Evolutionary conservation across 208 protist genomes (phyloP).

Genomic region (Zelonia costaricensis): DNA sequence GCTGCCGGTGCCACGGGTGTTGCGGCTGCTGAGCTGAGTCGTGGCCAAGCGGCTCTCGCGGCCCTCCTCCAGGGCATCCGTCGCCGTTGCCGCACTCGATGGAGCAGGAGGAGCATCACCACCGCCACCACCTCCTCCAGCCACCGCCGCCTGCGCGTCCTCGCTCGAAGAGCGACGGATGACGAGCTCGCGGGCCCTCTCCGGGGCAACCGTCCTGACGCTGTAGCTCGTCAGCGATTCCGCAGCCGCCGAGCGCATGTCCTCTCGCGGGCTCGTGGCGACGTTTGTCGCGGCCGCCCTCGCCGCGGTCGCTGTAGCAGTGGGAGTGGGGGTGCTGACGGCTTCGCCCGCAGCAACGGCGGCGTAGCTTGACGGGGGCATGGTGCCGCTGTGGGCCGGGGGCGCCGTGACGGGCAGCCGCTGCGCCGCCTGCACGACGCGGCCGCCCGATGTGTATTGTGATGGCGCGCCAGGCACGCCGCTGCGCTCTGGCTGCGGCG

Average conservation of each 20-base stretch:
- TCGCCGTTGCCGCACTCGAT: no score
- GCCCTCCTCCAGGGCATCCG: no score
- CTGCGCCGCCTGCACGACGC: slow-evolving; percentile 3
- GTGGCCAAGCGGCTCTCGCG: no score
- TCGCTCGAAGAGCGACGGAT: no score
- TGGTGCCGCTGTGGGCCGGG: background rate
- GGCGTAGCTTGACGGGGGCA: background rate
- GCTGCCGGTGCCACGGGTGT: no score
- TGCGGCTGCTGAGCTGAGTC: no score
- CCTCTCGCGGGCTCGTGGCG: background rate
- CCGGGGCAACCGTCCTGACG: slow-evolving; percentile 9
- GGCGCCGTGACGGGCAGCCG: slow-evolving; percentile 3
- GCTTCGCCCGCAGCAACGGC: background rate
- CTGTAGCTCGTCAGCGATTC: slow-evolving; percentile 7
- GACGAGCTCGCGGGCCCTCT: slow-evolving; percentile 9
- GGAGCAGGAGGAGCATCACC: no score
- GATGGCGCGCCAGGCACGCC: background rate
- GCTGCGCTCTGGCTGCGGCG: no score
- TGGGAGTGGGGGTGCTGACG: background rate
- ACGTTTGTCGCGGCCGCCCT: background rate
- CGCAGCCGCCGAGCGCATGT: no score
- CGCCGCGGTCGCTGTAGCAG: background rate
- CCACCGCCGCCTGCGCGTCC: no score
- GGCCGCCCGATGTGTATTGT: slow-evolving; percentile 9
- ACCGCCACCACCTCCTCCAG: no score